phyloP scores from a whole-genome alignment of 2,329 filamentous ascomycete genomes.

The Periconia macrospinosa region DNA sequence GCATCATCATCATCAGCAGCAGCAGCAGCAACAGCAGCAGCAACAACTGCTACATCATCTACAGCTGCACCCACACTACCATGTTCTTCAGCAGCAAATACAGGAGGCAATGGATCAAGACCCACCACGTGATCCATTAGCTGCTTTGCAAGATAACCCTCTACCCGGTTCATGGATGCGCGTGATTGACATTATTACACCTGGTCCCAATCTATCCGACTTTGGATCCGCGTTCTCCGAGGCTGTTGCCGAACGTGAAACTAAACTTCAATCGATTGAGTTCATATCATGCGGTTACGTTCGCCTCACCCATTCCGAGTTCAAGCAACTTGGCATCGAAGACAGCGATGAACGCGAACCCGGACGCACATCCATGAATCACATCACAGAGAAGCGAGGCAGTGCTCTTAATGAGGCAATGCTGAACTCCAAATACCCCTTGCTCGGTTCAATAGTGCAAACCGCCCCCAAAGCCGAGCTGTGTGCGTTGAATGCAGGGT shows the following conservation, averaged over 20 bases:
- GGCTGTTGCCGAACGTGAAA: slow-evolving; percentile 26
- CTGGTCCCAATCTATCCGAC: slow-evolving; percentile 48
- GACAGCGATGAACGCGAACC: slow-evolving; percentile 16
- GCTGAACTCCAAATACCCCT: slow-evolving; percentile 39
- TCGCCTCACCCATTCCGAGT: slow-evolving; percentile 36
- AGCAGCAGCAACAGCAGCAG: slow-evolving; percentile 8
- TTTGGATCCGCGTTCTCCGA: slow-evolving; percentile 43
- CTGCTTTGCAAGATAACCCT: slow-evolving; percentile 37
- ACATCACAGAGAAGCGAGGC: slow-evolving; percentile 20
- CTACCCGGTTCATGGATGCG: slow-evolving; percentile 54
- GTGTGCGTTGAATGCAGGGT: slow-evolving; percentile 36
- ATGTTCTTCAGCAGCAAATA: neutral
- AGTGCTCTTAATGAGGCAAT: slow-evolving; percentile 37
- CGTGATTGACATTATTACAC: slow-evolving; percentile 54
- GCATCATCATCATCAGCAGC: neutral
- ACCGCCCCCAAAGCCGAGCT: slow-evolving; percentile 37
- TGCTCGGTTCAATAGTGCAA: slow-evolving; percentile 46
- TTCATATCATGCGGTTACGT: slow-evolving; percentile 67
- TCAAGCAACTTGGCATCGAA: slow-evolving; percentile 42
- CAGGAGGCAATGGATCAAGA: neutral
- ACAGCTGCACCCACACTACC: neutral
- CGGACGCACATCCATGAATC: neutral
- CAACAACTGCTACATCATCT: slow-evolving; percentile 6
- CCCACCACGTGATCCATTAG: slow-evolving; percentile 12
- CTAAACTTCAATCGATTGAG: slow-evolving; percentile 47